phyloP scores from a whole-genome alignment of 768 basidiomycete species.

The Daedaleopsis nitida region DNA sequence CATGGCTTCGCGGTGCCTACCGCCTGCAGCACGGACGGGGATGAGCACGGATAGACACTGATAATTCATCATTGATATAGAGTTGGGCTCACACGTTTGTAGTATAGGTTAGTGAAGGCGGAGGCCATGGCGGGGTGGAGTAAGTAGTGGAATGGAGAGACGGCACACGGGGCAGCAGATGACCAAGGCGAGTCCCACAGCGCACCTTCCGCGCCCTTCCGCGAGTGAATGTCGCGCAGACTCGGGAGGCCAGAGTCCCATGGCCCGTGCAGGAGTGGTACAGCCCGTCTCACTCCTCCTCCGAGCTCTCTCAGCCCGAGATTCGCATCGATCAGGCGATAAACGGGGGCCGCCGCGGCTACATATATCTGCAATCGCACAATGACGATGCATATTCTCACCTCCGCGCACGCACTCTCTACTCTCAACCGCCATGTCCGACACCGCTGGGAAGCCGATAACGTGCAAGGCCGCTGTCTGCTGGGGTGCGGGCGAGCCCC shows the following conservation, averaged over 20 bases:
- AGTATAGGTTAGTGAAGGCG: constrained; percentile 80
- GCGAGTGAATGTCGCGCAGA: constrained; percentile 15
- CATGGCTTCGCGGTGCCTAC: constrained; percentile 79
- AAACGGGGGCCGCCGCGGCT: constrained; percentile 18
- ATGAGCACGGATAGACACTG: constrained; percentile 7
- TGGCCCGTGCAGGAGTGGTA: not conserved
- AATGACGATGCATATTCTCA: constrained; percentile 17
- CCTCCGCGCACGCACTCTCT: constrained; percentile 23
- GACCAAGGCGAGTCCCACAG: constrained; percentile 6
- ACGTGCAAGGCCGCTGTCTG: constrained; percentile 92
- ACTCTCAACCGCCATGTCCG: constrained; percentile 54
- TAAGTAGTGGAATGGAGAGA: constrained; percentile 13
- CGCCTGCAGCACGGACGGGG: constrained; percentile 46
- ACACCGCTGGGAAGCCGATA: constrained; percentile 75
- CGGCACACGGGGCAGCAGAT: constrained; percentile 10
- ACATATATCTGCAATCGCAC: constrained; percentile 16
- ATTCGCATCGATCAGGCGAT: constrained; percentile 26
- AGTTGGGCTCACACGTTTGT: constrained; percentile 69
- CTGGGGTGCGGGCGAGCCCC: constrained; percentile 88
- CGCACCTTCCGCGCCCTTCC: constrained; percentile 11
- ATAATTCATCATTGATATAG: not conserved
- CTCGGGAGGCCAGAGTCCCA: constrained; percentile 11
- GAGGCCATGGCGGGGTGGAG: not conserved
- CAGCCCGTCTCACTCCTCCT: no score
- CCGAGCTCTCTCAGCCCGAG: not conserved